Base-by-base conservation (phyloP, 2,329 filamentous ascomycete genomes). In the Rosellinia necatrix region DNA sequence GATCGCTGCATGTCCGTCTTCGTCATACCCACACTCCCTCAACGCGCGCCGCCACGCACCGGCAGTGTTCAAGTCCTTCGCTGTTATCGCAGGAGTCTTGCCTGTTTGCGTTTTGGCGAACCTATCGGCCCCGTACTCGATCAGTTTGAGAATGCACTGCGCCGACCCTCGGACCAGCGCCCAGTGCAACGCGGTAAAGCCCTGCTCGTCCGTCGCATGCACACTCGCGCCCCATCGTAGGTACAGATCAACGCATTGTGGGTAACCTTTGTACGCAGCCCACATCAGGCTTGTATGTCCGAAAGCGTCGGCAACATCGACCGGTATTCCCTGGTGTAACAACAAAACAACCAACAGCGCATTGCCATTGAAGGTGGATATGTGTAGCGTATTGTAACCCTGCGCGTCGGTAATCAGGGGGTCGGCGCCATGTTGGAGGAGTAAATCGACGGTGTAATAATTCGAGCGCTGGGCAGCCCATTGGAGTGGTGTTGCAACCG, bases 221-320 rank as follows among this genome's bases (percentile, higher is more conserved):
- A 97, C 91, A 70, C 92, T 94, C 32, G 94, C 94, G 49, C 94
- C 96, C 92, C 94, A 99, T 65, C 92, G 86, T 56, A 99, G 76
- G 63, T 96, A 93, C 38, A 97, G 74, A 70, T 97, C 94, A 43
- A 97, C 93, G 66, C 91, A 96, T 42, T 89, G 87, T 0, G 93
- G 91, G 71, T 88, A 97, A 30, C 96, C 94, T 75, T 99, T 99
- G 78, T 99, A 99, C 13, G 93, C 93, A 15, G 94, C 91, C 94
- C 94, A 99, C 94, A 99, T 99, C 59, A 99, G 81, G 58, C 88
- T 89, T 1, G 94, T 97, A 74, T 99, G 96, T 5, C 92, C 91
- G 70, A 92, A 93, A 47, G 85, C 85, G 74, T 99, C 94, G 49
- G 88, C 81, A 5, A 94, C 89, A 71, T 99, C 94, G 59, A 99